Evolutionary conservation across 225 moss, liverwort and hornwort species (phyloP), one percentile per base, ranked within the genome.

Genomic region (Ulota crispa): DNA sequence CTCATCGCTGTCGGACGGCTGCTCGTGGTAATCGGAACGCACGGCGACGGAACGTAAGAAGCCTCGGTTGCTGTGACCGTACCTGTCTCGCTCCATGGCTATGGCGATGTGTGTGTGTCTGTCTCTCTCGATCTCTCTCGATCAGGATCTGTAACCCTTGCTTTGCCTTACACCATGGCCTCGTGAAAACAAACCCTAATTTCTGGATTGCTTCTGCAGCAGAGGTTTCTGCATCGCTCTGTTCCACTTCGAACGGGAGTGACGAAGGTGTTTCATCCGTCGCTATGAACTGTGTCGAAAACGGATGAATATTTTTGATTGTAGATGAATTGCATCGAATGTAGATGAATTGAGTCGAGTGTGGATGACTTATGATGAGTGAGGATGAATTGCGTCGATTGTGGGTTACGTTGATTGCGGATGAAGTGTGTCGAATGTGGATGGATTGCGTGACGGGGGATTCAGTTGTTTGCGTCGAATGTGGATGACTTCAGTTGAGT

Each of bases 51-150:
- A 89, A 16, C 85, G 87, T 30, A 87, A 64, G 2, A 61, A 28
- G 21, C 72, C 68, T 9, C 83, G 85, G 26, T 80, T 72, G 76
- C 65, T 60, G 69, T 82, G 68, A 18, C 68, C 59, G 12, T 86
- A 75, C 83, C 83, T 86, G 78, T 81, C 85, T 54, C 85, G 85
- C 63, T 85, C 88, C 88, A 88, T 85, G 8, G 31, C 75, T 53
- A 67, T 7, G 53, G 7, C 64, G 50, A 2, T 45, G 7, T 8
- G 0, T 8, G 1, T 43, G 4, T 45, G 7, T 8, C 1, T 8
- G 1, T 43, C 14, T 43, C 43, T 11, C 42, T 64, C 64, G 8
- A 15, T 14, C 31, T 9, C 10, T 7, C 4, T 28, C 64, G 34
- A 34, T 34, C 34, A 5, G 1, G 21, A 23, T 55, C 15, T 62